Base-by-base conservation (phyloP, 2,329 filamentous ascomycete species). In the Blastomyces silverae region DNA sequence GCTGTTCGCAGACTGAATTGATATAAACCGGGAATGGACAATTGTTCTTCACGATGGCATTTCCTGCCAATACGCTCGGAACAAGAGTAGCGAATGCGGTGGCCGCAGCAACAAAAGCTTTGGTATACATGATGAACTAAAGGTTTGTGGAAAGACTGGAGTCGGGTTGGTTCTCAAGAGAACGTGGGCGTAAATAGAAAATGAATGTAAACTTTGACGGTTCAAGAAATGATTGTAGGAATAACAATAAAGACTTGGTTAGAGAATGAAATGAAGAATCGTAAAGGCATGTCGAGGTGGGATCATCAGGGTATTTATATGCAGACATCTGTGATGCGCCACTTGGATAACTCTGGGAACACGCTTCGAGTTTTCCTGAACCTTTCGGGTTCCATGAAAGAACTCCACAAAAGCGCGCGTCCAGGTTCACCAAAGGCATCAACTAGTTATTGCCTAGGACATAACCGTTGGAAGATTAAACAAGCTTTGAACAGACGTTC, bases 21-120 rank as follows among this genome's bases (percentile, higher is more conserved):
- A 76, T 72, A 69, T 78, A 79, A 69, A 79, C 68, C 66, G 73
- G 69, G 57, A 69, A 60, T 57, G 68, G 64, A 68, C 78, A 74
- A 70, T 75, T 74, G 74, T 79, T 79, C 69, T 72, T 67, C 66
- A 79, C 77, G 65, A 65, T 69, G 66, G 77, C 76, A 53, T 70
- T 69, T 61, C 66, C 69, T 65, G 68, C 69, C 42, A 70, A 56
- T 65, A 67, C 68, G 60, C 69, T 69, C 56, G 75, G 73, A 34
- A 76, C 66, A 48, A 74, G 71, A 62, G 74, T 68, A 59, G 71
- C 69, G 63, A 76, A 67, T 66, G 73, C 68, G 64, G 74, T 71
- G 67, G 73, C 69, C 61, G 75, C 71, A 55, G 75, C 48, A 68
- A 73, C 67, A 69, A 75, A 64, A 67, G 71, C 68, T 70, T 77